Percentiles rank a stretch among this genome's conserved stretches.
phyloP scores from a whole-genome alignment of 2,329 filamentous ascomycete species.

The Dothideomycetes sp. region DNA sequence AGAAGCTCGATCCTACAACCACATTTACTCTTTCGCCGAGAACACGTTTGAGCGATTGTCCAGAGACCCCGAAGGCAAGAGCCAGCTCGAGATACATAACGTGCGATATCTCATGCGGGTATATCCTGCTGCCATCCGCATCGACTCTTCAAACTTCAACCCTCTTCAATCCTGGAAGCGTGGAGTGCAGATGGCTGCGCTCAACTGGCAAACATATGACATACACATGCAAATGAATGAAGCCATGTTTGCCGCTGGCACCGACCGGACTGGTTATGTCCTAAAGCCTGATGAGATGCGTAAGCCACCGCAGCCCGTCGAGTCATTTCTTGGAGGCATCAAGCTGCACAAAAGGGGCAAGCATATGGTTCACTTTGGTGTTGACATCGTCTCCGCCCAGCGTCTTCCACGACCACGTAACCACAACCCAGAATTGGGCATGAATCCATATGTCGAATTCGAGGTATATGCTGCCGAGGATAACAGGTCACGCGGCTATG shows the following conservation, averaged over 20 bases:
- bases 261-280: constrained; percentile 82
- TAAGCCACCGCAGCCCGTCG: constrained; percentile 43
- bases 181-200: constrained; percentile 92
- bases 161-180: constrained; percentile 88
- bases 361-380: constrained; percentile 73
- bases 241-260: constrained; percentile 90
- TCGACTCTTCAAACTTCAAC: constrained; percentile 89
- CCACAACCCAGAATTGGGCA: constrained; percentile 60
- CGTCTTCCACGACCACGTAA: constrained; percentile 78
- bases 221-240: constrained; percentile 92
- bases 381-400: constrained; percentile 88
- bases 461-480: constrained; percentile 93
- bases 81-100: constrained; percentile 78
- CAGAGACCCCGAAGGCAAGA: constrained; percentile 65
- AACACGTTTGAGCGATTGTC: constrained; percentile 75
- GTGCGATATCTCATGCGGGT: constrained; percentile 86
- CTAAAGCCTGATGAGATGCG: constrained; percentile 84
- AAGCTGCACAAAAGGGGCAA: constrained; percentile 56
- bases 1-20: constrained; percentile 80
- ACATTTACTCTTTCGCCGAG: constrained; percentile 93
- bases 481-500: constrained; percentile 61
- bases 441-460: constrained; percentile 91
- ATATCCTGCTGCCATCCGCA: constrained; percentile 73
- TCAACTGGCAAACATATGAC: constrained; percentile 98
- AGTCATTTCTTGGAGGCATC: constrained; percentile 30